Evolutionary conservation across 768 basidiomycete species (phyloP), one percentile per base, ranked within the genome.

Genomic region (Dentipellis sp.): DNA sequence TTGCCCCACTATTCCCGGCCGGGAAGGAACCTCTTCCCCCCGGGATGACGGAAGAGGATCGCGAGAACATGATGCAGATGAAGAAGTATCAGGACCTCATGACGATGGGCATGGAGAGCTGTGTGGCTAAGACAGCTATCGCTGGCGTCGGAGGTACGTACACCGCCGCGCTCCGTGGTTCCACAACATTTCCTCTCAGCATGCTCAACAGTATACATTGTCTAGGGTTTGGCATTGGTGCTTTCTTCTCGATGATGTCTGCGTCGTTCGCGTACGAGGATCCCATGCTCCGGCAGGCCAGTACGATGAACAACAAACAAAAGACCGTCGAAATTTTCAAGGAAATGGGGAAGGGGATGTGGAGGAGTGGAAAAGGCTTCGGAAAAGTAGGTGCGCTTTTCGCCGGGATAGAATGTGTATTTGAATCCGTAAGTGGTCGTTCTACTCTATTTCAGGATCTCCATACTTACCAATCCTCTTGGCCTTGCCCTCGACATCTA

Each of bases 191-290:
- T 29, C 29, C 29, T n/a, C 12, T 56, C 34, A 45, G 21, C 17
- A 48, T 54, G 50, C 35, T 29, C n/a, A 36, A 17, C 62, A 51
- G 48, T 38, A 39, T 57, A 10, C 22, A 16, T 29, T 29, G 29
- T 3, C n/a, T 60, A 97, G 94, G 95, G 49, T 84, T 98, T 63
- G 94, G 80, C 10, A 79, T 97, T 45, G 95, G 95, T 57, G 94
- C 87, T 35, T 94, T 97, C 77, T 91, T 98, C 74, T 92, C 93
- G 1, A 78, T 97, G 57, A 97, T 98, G 95, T 91, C 90, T 36
- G 77, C 93, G 17, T 91, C 93, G 29, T 94, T 98, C 68, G 86
- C 88, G 36, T 95, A 97, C 67, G 95, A 97, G 69, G 94, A 97
- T 68, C 94, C 94, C 10, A 73, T 91, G 47, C 77, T 90, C 37